Percentiles rank a stretch among this genome's conserved stretches.
Evolutionary conservation across 192 early-diverging fungal genomes (phyloP).

Genomic region (Coemansia sp.): DNA sequence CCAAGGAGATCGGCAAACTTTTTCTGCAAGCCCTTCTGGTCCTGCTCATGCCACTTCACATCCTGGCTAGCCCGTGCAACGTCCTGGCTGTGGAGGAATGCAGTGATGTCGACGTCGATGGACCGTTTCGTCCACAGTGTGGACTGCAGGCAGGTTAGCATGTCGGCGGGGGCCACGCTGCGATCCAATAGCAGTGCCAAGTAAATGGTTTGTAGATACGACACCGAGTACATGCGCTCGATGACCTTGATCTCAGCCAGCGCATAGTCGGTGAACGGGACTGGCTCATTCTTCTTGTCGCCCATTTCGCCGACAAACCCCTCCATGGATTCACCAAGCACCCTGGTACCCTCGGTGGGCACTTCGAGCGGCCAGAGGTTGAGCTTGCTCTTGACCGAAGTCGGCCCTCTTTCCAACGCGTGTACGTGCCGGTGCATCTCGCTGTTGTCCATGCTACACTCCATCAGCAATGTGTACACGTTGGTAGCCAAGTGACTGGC

Average conservation of each 20-base stretch:
- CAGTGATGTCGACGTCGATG: slow-evolving; percentile 51
- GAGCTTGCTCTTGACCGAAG: slow-evolving; percentile 23
- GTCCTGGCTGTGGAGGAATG: slow-evolving; percentile 55
- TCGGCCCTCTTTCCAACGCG: slow-evolving; percentile 11
- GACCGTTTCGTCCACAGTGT: slow-evolving; percentile 41
- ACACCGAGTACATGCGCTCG: slow-evolving; percentile 52
- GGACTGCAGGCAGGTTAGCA: slow-evolving; percentile 35
- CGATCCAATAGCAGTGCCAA: slow-evolving; percentile 48
- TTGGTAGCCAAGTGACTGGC: slow-evolving; percentile 15
- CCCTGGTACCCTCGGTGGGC: slow-evolving; percentile 17
- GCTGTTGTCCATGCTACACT: slow-evolving; percentile 51
- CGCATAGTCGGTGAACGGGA: slow-evolving; percentile 47
- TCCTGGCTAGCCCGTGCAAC: slow-evolving; percentile 38
- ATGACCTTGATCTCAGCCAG: slow-evolving; percentile 40
- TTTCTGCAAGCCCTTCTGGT: slow-evolving; percentile 33
- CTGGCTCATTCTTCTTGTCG: slow-evolving; percentile 10
- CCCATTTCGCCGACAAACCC: slow-evolving; percentile 47
- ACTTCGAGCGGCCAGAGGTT: slow-evolving; percentile 35
- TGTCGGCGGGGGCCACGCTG: slow-evolving; percentile 33
- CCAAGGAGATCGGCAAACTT: slow-evolving; percentile 32
- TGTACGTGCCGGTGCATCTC: slow-evolving; percentile 45
- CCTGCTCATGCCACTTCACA: slow-evolving; percentile 34
- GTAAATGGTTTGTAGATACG: slow-evolving; percentile 50
- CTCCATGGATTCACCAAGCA: slow-evolving; percentile 31
- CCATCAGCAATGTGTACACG: slow-evolving; percentile 47